These are phyloP conservation scores for Mycena sanguinolenta DNA, from an alignment of 768 basidiomycete species.

Conservation along the genomic window DNA sequence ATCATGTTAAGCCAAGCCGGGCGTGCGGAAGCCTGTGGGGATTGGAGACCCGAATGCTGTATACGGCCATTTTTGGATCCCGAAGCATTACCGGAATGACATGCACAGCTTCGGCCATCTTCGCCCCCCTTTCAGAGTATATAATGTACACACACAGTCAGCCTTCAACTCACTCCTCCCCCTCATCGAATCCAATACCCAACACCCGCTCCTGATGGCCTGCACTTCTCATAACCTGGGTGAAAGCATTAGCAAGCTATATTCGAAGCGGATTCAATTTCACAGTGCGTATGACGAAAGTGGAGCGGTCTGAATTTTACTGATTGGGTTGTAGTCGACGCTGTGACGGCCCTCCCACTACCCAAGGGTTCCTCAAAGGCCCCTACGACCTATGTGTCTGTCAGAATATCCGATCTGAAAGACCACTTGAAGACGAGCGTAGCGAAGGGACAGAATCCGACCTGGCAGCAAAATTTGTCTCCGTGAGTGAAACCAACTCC, in stretches of 20 bases:
- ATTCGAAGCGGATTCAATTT: conserved; percentile 34
- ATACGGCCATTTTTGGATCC: conserved; percentile 11
- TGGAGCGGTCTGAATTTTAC: not conserved
- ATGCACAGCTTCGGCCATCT: conserved; percentile 21
- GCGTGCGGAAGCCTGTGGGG: too few relatives aligned
- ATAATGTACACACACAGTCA: not conserved
- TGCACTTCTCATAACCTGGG: not conserved
- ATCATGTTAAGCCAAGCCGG: not conserved
- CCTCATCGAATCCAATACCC: too few relatives aligned
- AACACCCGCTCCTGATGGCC: too few relatives aligned
- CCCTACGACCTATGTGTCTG: conserved; percentile 23
- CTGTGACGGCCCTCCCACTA: conserved; percentile 18
- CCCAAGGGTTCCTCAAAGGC: conserved; percentile 19
- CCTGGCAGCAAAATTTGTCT: conserved; percentile 30
- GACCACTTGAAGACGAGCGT: conserved; percentile 26
- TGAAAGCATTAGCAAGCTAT: conserved; percentile 9
- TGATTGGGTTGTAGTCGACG: conserved; percentile 24
- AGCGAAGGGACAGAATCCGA: conserved; percentile 30
- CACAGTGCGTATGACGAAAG: conserved; percentile 21
- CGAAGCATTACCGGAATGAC: not conserved
- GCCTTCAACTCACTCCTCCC: not conserved
- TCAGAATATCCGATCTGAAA: conserved; percentile 24
- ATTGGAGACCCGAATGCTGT: conserved; percentile 31
- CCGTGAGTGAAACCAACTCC: conserved; percentile 19
- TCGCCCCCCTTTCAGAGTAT: not conserved